Evolutionary conservation across 2,329 filamentous ascomycete genomes (phyloP).

Genomic region (Mollisia scopiformis): DNA sequence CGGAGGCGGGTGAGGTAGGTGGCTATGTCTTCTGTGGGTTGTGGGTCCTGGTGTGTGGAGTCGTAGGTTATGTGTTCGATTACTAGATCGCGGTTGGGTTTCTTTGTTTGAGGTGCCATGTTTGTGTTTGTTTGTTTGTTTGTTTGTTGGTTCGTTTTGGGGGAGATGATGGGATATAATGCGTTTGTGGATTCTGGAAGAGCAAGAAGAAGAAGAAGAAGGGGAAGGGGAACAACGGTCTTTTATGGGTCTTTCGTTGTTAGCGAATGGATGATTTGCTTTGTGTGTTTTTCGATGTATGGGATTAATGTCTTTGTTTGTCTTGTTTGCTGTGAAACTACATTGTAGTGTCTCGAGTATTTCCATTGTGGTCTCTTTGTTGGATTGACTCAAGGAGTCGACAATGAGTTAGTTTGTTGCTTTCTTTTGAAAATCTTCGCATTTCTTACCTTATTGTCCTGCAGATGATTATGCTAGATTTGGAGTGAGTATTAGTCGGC

Average conservation of each 20-base stretch:
- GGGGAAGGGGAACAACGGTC: background rate
- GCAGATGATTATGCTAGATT: no score
- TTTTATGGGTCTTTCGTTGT: background rate
- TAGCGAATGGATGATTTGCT: background rate
- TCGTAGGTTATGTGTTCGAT: no score
- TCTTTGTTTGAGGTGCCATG: background rate
- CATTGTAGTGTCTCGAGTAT: background rate
- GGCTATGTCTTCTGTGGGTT: no score
- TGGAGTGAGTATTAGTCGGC: no score
- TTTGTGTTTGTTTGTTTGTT: background rate
- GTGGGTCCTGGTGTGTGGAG: no score
- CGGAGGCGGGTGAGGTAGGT: background rate
- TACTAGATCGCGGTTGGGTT: no score
- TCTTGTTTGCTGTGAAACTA: background rate
- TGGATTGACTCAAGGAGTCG: background rate
- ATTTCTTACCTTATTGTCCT: no score
- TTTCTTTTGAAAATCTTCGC: background rate
- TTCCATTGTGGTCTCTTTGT: background rate
- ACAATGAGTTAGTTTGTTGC: background rate
- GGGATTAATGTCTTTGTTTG: background rate
- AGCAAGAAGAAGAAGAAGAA: background rate
- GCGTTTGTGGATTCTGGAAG: background rate
- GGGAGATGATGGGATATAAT: background rate
- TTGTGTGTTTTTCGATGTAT: background rate
- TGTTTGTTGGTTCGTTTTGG: background rate